These are phyloP conservation scores for Myrmaecium sp. DNA, from an alignment of 2,329 filamentous ascomycete species.

Conservation along the genomic window DNA sequence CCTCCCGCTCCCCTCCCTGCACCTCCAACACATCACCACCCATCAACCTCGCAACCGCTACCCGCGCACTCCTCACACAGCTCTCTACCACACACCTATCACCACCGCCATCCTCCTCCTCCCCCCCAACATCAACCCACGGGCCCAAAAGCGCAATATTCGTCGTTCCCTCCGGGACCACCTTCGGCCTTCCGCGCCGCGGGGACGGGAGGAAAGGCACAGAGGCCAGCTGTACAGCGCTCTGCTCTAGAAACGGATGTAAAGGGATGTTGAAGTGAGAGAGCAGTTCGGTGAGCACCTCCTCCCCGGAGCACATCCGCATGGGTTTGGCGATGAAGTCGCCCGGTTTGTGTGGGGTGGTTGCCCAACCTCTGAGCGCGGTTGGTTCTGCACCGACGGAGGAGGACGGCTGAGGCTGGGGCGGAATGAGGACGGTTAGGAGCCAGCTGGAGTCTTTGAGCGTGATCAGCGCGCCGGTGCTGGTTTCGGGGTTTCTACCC, in stretches of 20 bases:
- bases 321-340: slow-evolving; percentile 25
- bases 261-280: slow-evolving; percentile 21
- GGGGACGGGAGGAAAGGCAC: slow-evolving; percentile 24
- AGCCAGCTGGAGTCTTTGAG: slow-evolving; percentile 25
- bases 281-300: slow-evolving; percentile 24
- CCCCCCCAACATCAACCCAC: slow-evolving; percentile 24
- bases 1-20: too few species aligned
- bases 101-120: too few species aligned
- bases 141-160: slow-evolving; percentile 27
- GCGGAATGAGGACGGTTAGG: slow-evolving; percentile 23
- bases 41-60: slow-evolving; percentile 18
- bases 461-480: slow-evolving; percentile 20
- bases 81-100: slow-evolving; percentile 26
- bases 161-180: slow-evolving; percentile 19
- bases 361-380: slow-evolving; percentile 25
- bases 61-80: slow-evolving; percentile 18
- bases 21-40: too few species aligned
- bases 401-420: slow-evolving; percentile 22
- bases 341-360: slow-evolving; percentile 20
- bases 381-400: too few species aligned
- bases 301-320: slow-evolving; percentile 22
- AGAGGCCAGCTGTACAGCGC: slow-evolving; percentile 21
- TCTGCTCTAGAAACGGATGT: slow-evolving; percentile 11
- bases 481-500: slow-evolving; percentile 16
- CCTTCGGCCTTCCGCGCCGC: slow-evolving; percentile 20